phyloP scores from a whole-genome alignment of 1,284 basidiomycete species.

The Ustilago nuda region DNA sequence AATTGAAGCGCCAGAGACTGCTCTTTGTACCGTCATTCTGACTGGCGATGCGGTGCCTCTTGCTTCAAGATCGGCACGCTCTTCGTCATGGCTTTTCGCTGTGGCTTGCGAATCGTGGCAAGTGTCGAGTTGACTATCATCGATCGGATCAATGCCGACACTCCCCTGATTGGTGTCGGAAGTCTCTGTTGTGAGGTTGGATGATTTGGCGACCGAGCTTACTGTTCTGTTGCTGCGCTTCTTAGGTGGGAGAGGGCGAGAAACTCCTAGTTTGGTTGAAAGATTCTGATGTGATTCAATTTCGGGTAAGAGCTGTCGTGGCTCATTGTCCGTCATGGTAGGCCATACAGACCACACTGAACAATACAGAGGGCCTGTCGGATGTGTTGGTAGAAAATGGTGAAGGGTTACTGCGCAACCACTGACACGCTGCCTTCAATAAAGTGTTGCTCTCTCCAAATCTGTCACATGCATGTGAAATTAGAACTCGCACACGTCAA shows the following conservation, averaged over 20 bases:
- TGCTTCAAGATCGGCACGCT: conserved; percentile 27
- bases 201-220: conserved; percentile 9
- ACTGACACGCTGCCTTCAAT: neutral
- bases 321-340: conserved; percentile 39
- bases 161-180: neutral
- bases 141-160: neutral
- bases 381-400: neutral
- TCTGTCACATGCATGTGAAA: conserved; percentile 1
- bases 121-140: conserved; percentile 3
- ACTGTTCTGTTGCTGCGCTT: conserved; percentile 25
- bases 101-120: conserved; percentile 29
- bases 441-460: conserved; percentile 11
- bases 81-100: conserved; percentile 16
- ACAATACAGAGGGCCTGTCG: neutral
- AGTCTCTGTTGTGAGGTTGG: neutral
- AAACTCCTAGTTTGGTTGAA: conserved; percentile 30
- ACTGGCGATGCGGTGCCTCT: conserved; percentile 38
- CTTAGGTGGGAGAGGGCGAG: conserved; percentile 40
- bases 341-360: neutral
- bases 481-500: conserved; percentile 7
- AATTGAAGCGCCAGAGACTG: conserved; percentile 30
- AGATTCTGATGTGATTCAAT: conserved; percentile 47
- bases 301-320: conserved; percentile 41
- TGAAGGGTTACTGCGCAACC: neutral
- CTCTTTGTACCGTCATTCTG: conserved; percentile 22